Evolutionary conservation across 75 land plant genomes (phyloP).

Genomic region (Picea sitchensis): DNA sequence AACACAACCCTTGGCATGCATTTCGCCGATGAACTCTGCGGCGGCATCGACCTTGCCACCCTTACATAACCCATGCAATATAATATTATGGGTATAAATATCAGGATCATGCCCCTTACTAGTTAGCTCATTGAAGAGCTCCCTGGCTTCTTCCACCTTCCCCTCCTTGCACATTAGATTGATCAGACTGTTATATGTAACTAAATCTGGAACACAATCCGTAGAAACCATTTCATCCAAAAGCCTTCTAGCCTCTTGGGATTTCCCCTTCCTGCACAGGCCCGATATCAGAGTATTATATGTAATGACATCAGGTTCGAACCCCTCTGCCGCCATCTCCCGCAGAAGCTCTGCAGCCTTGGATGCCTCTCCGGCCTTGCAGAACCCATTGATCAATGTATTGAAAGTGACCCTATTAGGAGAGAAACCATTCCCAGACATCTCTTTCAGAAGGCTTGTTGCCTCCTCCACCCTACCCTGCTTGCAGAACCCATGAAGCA

Average conservation of each 20-base stretch:
- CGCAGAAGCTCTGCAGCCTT: conserved; percentile 45
- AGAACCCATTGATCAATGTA: conserved; percentile 51
- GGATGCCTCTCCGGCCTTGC: conserved; percentile 33
- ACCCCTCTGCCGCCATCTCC: conserved; percentile 49
- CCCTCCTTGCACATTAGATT: conserved; percentile 50
- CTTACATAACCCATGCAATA: conserved; percentile 42
- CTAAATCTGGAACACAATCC: conserved; percentile 47
- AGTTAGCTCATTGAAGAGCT: conserved; percentile 54
- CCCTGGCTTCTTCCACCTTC: conserved; percentile 51
- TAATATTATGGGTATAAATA: conserved; percentile 54
- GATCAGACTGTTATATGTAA: conserved; percentile 58
- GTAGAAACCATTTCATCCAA: conserved; percentile 43
- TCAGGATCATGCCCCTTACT: conserved; percentile 54
- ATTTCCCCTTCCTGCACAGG: conserved; percentile 44
- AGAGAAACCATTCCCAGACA: conserved; percentile 30
- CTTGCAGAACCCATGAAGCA: conserved; percentile 61
- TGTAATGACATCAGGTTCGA: conserved; percentile 50
- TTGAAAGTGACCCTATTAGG: conserved; percentile 50
- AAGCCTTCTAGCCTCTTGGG: conserved; percentile 45
- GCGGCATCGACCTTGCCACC: conserved; percentile 45
- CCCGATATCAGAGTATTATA: conserved; percentile 55
- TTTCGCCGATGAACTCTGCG: conserved; percentile 43
- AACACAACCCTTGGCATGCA: conserved; percentile 52
- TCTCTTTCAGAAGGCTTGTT: conserved; percentile 39
- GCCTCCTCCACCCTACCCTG: conserved; percentile 56